Evolutionary conservation across 768 basidiomycete species (phyloP), one percentile per base, ranked within the genome.

Genomic region (Trametes coccinea): DNA sequence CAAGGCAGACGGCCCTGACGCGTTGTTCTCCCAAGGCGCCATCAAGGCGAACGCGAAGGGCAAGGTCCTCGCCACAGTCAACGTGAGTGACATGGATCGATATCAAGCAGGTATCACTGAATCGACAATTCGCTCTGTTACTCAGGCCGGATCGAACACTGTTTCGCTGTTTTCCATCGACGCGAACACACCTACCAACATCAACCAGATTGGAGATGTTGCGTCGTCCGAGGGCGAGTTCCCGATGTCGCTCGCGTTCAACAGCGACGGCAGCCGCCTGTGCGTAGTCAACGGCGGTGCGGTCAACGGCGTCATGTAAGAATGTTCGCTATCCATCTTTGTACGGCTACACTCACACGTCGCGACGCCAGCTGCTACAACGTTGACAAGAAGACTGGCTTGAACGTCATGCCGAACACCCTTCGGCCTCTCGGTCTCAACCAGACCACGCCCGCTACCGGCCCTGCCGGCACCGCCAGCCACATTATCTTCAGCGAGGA

Each of bases 361-460:
- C 8, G 5, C 22, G 5, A 6, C 45, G 10, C n/a, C 59, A 79
- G 80, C 57, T 82, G 82, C 70, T 83, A 75, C 69, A 72, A 67
- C 31, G 74, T 79, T 31, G 79, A 84, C 70, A 67, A 73, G 53
- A 71, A 73, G 57, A 69, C 67, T 34, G 82, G 82, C n/a, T 74
- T 82, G 30, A 61, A 72, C 17, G 70, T 76, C 8, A 72, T 79
- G 16, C 52, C 72, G 31, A 77, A 78, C 71, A 76, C 79, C 13
- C 70, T 76, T 14, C 78, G 82, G 22, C 70, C 76, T 13, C 72
- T 82, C 47, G 71, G 70, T 29, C 70, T 83, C 59, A 80, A 81
- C 66, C 81, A 82, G 67, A 80, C 82, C 5, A 81, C 81, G 33
- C 81, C 80, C 46, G 76, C 82, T 0, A 79, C 70, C 9, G 82